Evolutionary conservation across 208 protist genomes (phyloP).

Genomic region (Leishmania turanica): DNA sequence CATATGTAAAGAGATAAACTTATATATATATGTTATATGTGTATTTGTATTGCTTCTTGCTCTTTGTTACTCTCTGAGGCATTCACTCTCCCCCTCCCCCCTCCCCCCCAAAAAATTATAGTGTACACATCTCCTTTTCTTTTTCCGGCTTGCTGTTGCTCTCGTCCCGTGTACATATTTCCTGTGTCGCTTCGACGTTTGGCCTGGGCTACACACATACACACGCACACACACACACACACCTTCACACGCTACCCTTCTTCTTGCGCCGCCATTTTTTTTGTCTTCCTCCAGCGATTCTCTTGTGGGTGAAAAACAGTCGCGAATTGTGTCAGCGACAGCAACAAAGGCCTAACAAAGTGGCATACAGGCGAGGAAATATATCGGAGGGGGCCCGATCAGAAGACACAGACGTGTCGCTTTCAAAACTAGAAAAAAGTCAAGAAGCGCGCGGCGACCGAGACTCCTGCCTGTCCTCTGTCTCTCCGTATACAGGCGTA

Average conservation of each 20-base stretch:
- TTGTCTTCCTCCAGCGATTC: not conserved
- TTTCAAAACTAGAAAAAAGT: not conserved
- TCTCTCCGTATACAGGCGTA: not conserved
- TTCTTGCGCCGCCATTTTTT: not conserved
- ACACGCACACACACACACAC: not conserved
- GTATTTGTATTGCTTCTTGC: too few relatives aligned
- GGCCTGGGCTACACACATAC: not conserved
- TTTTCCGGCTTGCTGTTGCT: too few relatives aligned
- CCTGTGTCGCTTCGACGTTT: too few relatives aligned
- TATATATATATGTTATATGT: too few relatives aligned
- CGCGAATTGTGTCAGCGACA: not conserved
- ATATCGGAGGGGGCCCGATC: too few relatives aligned
- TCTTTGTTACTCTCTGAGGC: not conserved
- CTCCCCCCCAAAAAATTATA: too few relatives aligned
- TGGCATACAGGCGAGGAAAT: not conserved
- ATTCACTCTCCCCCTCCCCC: too few relatives aligned
- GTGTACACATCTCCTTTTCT: too few relatives aligned
- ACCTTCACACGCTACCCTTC: not conserved
- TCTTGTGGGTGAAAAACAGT: not conserved
- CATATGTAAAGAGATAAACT: too few relatives aligned
- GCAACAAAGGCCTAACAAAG: not conserved
- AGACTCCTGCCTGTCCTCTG: not conserved
- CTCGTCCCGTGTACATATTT: too few relatives aligned
- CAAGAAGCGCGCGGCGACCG: not conserved
- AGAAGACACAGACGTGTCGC: not conserved